phyloP scores from a whole-genome alignment of 345 rosid species.

The Salix arbutifolia region DNA sequence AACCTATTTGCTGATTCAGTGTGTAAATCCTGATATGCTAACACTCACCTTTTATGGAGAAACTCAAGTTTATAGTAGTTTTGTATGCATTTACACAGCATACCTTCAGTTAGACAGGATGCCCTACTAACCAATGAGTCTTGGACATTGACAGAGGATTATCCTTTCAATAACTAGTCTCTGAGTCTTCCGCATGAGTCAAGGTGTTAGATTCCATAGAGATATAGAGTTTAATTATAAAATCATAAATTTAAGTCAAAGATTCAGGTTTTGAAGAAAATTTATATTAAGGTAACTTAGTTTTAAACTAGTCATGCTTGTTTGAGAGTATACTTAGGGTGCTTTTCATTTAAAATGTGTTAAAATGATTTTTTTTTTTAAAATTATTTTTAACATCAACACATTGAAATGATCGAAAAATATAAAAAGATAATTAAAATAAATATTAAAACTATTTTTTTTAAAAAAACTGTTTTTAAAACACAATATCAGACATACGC shows the following conservation, averaged over 20 bases:
- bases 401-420: too few relatives aligned
- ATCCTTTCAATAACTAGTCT: background rate
- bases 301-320: background rate
- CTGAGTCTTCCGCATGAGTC: background rate
- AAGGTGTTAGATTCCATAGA: background rate
- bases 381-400: too few relatives aligned
- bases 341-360: too few relatives aligned
- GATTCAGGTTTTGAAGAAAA: background rate
- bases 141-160: background rate
- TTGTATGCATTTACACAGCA: background rate
- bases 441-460: too few relatives aligned
- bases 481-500: too few relatives aligned
- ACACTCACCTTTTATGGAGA: background rate
- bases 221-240: background rate
- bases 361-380: too few relatives aligned
- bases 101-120: background rate
- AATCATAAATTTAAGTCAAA: background rate
- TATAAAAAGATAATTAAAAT: too few relatives aligned
- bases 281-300: background rate
- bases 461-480: too few relatives aligned
- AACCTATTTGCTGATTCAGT: background rate
- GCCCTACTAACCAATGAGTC: background rate
- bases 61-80: background rate
- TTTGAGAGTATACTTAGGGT: too few relatives aligned
- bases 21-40: background rate